Percentiles rank a stretch among this genome's conserved stretches.
Conservation (phyloP, 2,329 filamentous ascomycete species). For the Pseudogymnoascus sp. region DNA sequence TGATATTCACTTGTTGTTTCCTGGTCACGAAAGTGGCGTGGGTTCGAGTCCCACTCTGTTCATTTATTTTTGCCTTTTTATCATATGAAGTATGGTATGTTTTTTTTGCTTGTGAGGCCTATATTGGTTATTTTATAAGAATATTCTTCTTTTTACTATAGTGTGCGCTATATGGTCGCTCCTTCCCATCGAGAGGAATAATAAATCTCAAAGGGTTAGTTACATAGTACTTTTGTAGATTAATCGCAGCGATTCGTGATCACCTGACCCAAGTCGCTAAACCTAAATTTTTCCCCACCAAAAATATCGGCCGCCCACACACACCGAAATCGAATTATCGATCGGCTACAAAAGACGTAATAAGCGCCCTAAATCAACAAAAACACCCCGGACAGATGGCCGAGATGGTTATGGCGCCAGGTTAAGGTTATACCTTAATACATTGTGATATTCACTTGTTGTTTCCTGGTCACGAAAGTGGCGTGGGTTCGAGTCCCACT, state of each 20-base stretch:
- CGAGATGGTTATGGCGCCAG: background rate
- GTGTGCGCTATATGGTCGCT: background rate
- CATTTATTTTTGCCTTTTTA: too few relatives aligned
- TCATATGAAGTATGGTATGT: too few relatives aligned
- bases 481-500: conserved; percentile 35
- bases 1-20: conserved; percentile 19
- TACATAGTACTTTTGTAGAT: too few relatives aligned
- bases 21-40: conserved; percentile 34
- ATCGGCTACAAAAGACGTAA: background rate
- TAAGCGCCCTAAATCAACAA: background rate
- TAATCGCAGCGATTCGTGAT: too few relatives aligned
- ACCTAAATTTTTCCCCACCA: background rate
- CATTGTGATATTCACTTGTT: background rate
- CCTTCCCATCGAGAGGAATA: background rate
- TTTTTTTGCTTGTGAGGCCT: background rate
- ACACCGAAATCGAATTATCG: background rate
- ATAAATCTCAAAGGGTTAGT: too few relatives aligned
- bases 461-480: conserved; percentile 33
- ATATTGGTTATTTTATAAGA: too few relatives aligned
- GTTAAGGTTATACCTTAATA: background rate
- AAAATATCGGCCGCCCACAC: background rate
- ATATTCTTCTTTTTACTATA: background rate
- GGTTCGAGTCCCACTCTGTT: conserved; percentile 34
- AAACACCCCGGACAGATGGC: background rate
- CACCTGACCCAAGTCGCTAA: background rate